Percentiles rank a stretch among this genome's conserved stretches.
These are phyloP conservation scores for Puccinia hordei DNA, from an alignment of 1,284 basidiomycete species.

Conservation along the genomic window DNA sequence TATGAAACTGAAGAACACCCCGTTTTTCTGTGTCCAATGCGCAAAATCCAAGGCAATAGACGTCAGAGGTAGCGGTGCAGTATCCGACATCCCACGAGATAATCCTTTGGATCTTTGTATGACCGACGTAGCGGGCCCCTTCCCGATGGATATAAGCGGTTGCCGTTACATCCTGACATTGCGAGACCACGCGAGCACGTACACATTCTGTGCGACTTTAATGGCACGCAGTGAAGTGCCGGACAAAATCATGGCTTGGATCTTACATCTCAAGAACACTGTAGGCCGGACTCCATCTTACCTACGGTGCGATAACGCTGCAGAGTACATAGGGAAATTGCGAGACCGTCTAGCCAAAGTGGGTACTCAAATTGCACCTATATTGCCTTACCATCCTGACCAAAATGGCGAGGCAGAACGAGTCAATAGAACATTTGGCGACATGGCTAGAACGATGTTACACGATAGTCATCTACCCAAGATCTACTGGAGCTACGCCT, in stretches of 20 bases:
- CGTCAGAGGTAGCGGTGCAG: not conserved
- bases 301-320: constrained; percentile 1
- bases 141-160: not conserved
- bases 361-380: not conserved
- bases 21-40: constrained; percentile 11
- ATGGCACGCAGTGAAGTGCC: not conserved
- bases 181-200: constrained; percentile 7
- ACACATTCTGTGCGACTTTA: not conserved
- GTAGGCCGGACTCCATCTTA: not conserved
- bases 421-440: constrained; percentile 10
- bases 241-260: not conserved
- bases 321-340: not conserved
- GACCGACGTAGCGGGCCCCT: not conserved
- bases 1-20: no score
- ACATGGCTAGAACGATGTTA: constrained; percentile 23
- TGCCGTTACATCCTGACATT: not conserved
- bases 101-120: not conserved
- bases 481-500: not conserved
- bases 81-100: not conserved
- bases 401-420: constrained; percentile 29
- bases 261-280: not conserved
- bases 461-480: not conserved
- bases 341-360: not conserved
- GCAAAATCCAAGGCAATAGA: not conserved
- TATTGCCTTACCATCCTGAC: not conserved